phyloP scores from a whole-genome alignment of 1,139 yeast genomes.

The Candida tetrigidarum region DNA sequence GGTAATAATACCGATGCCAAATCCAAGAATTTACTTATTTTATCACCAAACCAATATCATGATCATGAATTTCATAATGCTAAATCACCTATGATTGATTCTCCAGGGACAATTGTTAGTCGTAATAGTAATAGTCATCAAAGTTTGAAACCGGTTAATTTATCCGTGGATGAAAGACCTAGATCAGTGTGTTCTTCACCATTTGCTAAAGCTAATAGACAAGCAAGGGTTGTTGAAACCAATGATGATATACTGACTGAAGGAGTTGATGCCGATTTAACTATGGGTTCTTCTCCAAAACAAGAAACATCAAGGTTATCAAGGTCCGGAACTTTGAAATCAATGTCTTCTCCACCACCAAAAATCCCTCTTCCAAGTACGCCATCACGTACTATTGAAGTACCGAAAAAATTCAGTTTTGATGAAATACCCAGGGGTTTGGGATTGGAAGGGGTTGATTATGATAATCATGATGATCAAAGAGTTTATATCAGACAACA shows the following conservation, averaged over 20 bases:
- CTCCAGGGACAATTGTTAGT: slow-evolving; percentile 14
- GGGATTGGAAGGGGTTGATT: slow-evolving; percentile 45
- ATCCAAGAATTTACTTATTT: slow-evolving; percentile 37
- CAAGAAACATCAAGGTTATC: slow-evolving; percentile 4
- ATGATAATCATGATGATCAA: slow-evolving; percentile 18
- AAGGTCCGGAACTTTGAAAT: slow-evolving; percentile 12
- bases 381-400: slow-evolving; percentile 18
- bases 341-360: slow-evolving; percentile 39
- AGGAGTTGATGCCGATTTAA: slow-evolving; percentile 23
- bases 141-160: slow-evolving; percentile 9
- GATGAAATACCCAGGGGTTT: slow-evolving; percentile 35
- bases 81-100: slow-evolving; percentile 17
- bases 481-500: slow-evolving; percentile 9
- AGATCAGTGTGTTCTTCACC: slow-evolving; percentile 43
- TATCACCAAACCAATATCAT: slow-evolving; percentile 46
- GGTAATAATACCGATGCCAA: slow-evolving; percentile 2
- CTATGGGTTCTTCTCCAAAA: slow-evolving; percentile 14
- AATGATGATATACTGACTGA: slow-evolving; percentile 30
- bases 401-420: slow-evolving; percentile 11
- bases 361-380: slow-evolving; percentile 35
- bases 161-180: slow-evolving; percentile 22
- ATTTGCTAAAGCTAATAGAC: slow-evolving; percentile 48
- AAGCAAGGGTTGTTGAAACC: slow-evolving; percentile 51
- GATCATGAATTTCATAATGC: slow-evolving; percentile 38
- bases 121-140: slow-evolving; percentile 8